Base-by-base conservation (phyloP, 352 stramenopile species). In the Phytophthora agathidicida region DNA sequence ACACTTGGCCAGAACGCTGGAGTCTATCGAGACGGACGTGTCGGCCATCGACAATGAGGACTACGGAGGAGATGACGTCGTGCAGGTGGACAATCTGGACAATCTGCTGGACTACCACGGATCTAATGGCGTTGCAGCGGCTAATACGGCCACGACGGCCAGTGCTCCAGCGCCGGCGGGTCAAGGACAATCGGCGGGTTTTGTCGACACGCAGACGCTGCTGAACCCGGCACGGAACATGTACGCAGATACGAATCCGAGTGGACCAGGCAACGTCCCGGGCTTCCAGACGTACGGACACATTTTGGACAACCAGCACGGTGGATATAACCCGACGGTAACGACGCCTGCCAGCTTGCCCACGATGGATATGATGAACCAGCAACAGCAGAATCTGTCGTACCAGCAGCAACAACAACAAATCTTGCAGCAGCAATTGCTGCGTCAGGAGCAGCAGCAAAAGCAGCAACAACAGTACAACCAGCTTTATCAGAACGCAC, bases 21-120 rank as follows among this genome's bases (percentile, higher is more conserved):
- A 94, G 46, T 80, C 83, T 2, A 92, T 94, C 55, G 85, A 94
- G 62, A 88, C 73, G 23, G 83, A 92, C 42, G 83, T 94, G n/a
- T 71, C 63, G 7, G 81, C 77, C 0, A 90, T 93, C 56, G 84
- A 94, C 55, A 90, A 90, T 44, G 83, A 93, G 37, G 85, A 94
- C 44, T 92, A 94, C 28, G 81, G 83, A 14, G 76, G 77, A 7
- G 83, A 94, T 24, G 83, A 93, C 13, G 85, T 94, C 5, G 85
- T 92, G 23, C 79, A 90, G 39, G 83, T 93, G 27, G 85, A 94
- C 52, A 94, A 94, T 60, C 52, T 94, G 31, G 85, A 94, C 58
- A 93, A 94, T 51, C 52, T 94, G 28, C 59, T 94, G 27, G 85
- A 94, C 46, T 92, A 94, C 52, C 72, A 87, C 26, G 75, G 74